Percentiles rank a stretch among this genome's conserved stretches.
Conservation (phyloP, 257 asterid species). For the Verbascum thapsus region DNA sequence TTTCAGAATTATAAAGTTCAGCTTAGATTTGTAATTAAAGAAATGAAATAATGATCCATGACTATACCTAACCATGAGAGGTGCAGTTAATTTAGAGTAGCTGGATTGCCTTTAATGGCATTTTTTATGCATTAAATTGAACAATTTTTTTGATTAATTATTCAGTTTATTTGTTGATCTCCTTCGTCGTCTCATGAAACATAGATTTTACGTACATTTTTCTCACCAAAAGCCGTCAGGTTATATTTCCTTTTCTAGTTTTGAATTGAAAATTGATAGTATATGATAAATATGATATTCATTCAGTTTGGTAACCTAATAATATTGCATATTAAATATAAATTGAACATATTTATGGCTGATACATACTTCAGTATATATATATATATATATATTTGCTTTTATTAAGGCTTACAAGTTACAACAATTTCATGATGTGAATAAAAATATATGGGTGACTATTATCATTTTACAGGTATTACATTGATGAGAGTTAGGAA, state of each 20-base stretch:
- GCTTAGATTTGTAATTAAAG: no score
- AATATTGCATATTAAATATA: no score
- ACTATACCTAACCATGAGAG: no score
- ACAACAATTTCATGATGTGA: neutral
- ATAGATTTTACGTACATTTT: neutral
- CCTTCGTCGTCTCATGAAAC: constrained; percentile 10
- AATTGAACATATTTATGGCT: no score
- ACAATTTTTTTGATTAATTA: constrained; percentile 23
- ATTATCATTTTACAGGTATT: neutral
- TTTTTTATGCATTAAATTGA: constrained; percentile 27
- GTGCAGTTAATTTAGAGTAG: constrained; percentile 32
- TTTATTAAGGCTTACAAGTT: neutral
- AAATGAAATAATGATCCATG: no score
- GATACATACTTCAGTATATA: no score
- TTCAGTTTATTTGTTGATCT: constrained; percentile 22
- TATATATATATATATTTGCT: neutral
- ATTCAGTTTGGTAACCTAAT: constrained; percentile 37
- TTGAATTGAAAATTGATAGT: constrained; percentile 12
- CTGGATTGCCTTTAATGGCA: constrained; percentile 25
- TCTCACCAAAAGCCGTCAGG: constrained; percentile 12
- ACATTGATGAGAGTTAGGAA: constrained; percentile 2
- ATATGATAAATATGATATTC: constrained; percentile 18
- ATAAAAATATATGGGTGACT: neutral
- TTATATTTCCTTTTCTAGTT: constrained; percentile 31
- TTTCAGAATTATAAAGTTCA: no score